Base-by-base conservation (phyloP, 495 filamentous ascomycete species). In the Tuber microsphaerosporum region DNA sequence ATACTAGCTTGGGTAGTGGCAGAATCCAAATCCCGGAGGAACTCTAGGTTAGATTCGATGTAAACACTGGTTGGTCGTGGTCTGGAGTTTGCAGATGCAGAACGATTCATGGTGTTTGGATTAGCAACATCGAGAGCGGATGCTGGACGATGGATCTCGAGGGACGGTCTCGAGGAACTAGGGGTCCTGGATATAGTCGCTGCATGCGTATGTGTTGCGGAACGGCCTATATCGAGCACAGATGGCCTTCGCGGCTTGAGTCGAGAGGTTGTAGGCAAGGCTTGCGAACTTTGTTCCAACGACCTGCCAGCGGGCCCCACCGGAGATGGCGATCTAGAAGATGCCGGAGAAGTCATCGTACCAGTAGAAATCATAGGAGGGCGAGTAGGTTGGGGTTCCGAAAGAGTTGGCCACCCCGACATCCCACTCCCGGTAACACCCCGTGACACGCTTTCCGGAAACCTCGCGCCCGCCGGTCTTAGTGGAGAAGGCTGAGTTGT, bases 301-400 rank as follows among this genome's bases (percentile, higher is more conserved):
- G 76, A 71, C 48, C 80, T 82, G 46, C 74, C 81, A 17, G 61
- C 71, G 37, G 76, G 72, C 37, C 74, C 73, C 41, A 83, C 77
- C 76, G 85, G 81, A 31, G 81, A 83, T 34, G 81, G 87, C 12
- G 92, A 86, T 31, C 77, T 73, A 44, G 77, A 79, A 46, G 77
- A 79, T 17, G 76, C 69, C 37, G 89, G 91, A 39, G 90, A 91
- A 41, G 94, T 97, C 92, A 96, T 97, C 2, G 93, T 97, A 45
- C 94, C 95, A 19, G 91, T 95, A 4, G 95, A 97, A n/a, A 97
- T 90, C 91, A 95, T 97, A 9, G 81, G 75, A 8, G 91, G 90
- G 73, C 86, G 87, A 77, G 86, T 87, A 46, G 90, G 88, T 51
- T 83, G 81, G 43, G 81, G 81, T 65, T 83, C 81, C 45, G 79